These are phyloP conservation scores for Graphiopsis chlorocephala DNA, from an alignment of 2,329 filamentous ascomycete species.

Conservation along the genomic window DNA sequence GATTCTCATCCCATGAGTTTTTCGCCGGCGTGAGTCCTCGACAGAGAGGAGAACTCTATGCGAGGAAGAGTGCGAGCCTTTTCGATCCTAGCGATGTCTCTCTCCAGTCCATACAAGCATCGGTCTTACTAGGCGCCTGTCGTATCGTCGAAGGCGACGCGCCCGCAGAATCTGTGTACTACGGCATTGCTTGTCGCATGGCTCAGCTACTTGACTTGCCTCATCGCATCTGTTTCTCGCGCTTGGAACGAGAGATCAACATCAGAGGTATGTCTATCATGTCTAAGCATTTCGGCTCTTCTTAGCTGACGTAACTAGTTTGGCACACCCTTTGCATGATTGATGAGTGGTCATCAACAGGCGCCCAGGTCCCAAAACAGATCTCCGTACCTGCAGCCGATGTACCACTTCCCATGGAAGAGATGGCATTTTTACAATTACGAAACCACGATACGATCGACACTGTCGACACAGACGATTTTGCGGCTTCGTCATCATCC, in stretches of 20 bases:
- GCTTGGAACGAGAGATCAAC: constrained; percentile 10
- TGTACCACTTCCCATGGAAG: constrained; percentile 12
- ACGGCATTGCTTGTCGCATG: constrained; percentile 11
- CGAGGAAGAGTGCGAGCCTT: constrained; percentile 12
- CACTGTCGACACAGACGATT: constrained; percentile 6
- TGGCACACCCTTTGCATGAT: constrained; percentile 13
- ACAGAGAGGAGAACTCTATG: background rate
- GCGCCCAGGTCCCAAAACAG: constrained; percentile 12
- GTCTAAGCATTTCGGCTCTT: background rate
- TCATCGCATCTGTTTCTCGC: background rate
- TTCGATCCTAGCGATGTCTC: constrained; percentile 14
- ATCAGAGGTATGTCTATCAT: constrained; percentile 7
- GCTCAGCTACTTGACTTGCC: constrained; percentile 9
- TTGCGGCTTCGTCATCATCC: background rate
- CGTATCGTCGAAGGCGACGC: constrained; percentile 8
- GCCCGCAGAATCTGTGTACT: constrained; percentile 10
- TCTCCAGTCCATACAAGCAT: constrained; percentile 11
- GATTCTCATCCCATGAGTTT: constrained; percentile 9
- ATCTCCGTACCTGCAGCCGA: constrained; percentile 2
- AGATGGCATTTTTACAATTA: constrained; percentile 7
- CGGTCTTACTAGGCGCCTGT: constrained; percentile 8
- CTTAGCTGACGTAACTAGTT: background rate
- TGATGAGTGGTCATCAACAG: constrained; percentile 13
- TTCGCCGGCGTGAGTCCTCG: constrained; percentile 6
- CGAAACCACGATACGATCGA: background rate